phyloP scores from a whole-genome alignment of 2,329 filamentous ascomycete genomes.

The Venturiaceae sp. region DNA sequence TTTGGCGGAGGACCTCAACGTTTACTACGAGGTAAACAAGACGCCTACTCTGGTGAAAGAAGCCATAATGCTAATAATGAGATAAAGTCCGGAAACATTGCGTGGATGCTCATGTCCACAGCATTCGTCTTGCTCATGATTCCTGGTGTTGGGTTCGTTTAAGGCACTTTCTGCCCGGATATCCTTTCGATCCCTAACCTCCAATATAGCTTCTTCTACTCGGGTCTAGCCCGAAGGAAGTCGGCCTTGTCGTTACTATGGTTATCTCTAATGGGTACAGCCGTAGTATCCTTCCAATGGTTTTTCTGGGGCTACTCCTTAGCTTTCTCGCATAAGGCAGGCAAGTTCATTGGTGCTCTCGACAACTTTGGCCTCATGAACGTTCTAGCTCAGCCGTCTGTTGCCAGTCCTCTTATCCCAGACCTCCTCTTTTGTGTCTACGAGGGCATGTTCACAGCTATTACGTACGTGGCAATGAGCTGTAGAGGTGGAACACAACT shows the following conservation, averaged over 20 bases:
- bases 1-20: constrained; percentile 62
- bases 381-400: constrained; percentile 65
- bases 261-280: constrained; percentile 71
- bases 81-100: constrained; percentile 63
- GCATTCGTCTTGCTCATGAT: constrained; percentile 87
- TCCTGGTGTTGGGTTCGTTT: constrained; percentile 63
- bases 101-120: constrained; percentile 67
- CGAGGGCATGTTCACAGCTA: constrained; percentile 79
- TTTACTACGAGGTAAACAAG: constrained; percentile 63
- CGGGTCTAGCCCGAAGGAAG: constrained; percentile 78
- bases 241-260: constrained; percentile 80
- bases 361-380: constrained; percentile 70
- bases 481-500: too few relatives aligned
- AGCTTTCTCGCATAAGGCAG: constrained; percentile 69
- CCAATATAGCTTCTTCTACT: constrained; percentile 71
- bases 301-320: constrained; percentile 91
- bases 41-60: background rate
- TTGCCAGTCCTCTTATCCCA: constrained; percentile 63
- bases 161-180: constrained; percentile 10
- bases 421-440: constrained; percentile 80
- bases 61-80: background rate
- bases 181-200: constrained; percentile 8
- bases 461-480: constrained; percentile 57
- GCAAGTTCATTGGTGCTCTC: constrained; percentile 67
- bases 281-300: constrained; percentile 80